Percentiles rank a stretch among this genome's conserved stretches.
Conservation (phyloP, 2,329 filamentous ascomycete species). For the Phialophora verrucosa region DNA sequence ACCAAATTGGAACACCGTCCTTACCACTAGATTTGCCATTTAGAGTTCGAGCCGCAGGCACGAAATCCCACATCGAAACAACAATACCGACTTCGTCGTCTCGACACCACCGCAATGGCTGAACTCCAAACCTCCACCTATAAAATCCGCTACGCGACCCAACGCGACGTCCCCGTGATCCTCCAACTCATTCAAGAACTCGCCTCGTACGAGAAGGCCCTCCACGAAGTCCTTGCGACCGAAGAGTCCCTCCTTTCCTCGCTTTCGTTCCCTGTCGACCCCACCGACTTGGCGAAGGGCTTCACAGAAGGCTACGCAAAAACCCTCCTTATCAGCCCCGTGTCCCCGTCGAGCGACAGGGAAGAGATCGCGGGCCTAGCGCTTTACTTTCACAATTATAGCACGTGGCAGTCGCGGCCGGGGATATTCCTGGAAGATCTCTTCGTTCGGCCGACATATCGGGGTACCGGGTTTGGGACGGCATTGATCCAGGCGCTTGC, state of each 20-base stretch:
- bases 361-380: conserved; percentile 73
- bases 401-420: conserved; percentile 84
- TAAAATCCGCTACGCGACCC: conserved; percentile 39
- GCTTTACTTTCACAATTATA: conserved; percentile 94
- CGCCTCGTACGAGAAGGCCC: conserved; percentile 83
- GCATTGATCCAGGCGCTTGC: conserved; percentile 75
- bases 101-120: conserved; percentile 28
- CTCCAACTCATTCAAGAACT: conserved; percentile 82
- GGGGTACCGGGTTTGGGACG: conserved; percentile 81
- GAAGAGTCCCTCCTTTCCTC: conserved; percentile 73
- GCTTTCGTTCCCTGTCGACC: conserved; percentile 71
- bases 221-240: conserved; percentile 77
- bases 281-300: conserved; percentile 41
- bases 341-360: conserved; percentile 45
- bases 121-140: conserved; percentile 33
- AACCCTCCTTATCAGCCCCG: conserved; percentile 69
- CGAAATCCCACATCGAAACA: neutral
- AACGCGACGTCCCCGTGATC: conserved; percentile 78
- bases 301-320: conserved; percentile 67
- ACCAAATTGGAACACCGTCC: neutral
- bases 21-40: neutral
- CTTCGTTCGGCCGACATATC: conserved; percentile 74
- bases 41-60: neutral
- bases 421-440: conserved; percentile 94
- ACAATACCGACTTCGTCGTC: too few species aligned